Percentiles rank a stretch among this genome's conserved stretches.
Evolutionary conservation across 768 basidiomycete species (phyloP).

Genomic region (Pleurotus cornucopiae): DNA sequence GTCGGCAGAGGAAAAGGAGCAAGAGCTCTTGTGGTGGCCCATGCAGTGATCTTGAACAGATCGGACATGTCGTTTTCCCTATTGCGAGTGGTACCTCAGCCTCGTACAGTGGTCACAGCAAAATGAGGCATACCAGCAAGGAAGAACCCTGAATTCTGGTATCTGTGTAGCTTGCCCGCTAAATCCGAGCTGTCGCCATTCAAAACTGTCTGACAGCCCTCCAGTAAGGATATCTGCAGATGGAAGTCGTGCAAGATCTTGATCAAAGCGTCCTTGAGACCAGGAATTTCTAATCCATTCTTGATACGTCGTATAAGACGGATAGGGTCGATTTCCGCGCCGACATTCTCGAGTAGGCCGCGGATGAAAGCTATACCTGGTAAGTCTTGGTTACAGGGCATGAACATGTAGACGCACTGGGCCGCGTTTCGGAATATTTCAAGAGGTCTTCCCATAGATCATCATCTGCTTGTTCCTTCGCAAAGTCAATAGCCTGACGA

Average conservation of each 20-base stretch:
- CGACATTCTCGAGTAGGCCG: constrained; percentile 91
- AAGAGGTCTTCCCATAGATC: constrained; percentile 98
- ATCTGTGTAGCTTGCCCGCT: constrained; percentile 60
- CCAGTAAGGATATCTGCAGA: constrained; percentile 86
- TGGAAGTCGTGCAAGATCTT: constrained; percentile 98
- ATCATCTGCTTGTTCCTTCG: constrained; percentile 93
- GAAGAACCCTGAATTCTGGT: constrained; percentile 80
- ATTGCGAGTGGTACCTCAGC: neutral
- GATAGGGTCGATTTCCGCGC: constrained; percentile 93
- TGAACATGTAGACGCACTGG: constrained; percentile 43
- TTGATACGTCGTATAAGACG: constrained; percentile 91
- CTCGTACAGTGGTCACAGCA: neutral
- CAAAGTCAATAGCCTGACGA: constrained; percentile 90
- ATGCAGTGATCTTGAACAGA: constrained; percentile 61
- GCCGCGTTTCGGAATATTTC: constrained; percentile 90
- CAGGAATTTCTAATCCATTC: constrained; percentile 95
- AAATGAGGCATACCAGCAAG: constrained; percentile 54
- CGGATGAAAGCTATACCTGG: constrained; percentile 79
- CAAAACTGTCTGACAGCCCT: constrained; percentile 87
- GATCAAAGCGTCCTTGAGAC: constrained; percentile 89
- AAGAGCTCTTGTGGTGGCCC: constrained; percentile 56
- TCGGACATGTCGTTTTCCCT: constrained; percentile 64
- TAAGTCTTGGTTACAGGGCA: neutral
- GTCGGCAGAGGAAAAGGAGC: constrained; percentile 82
- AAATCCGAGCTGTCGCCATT: constrained; percentile 78